Evolutionary conservation across 768 basidiomycete genomes (phyloP).

Genomic region (Termitomyces sp.): DNA sequence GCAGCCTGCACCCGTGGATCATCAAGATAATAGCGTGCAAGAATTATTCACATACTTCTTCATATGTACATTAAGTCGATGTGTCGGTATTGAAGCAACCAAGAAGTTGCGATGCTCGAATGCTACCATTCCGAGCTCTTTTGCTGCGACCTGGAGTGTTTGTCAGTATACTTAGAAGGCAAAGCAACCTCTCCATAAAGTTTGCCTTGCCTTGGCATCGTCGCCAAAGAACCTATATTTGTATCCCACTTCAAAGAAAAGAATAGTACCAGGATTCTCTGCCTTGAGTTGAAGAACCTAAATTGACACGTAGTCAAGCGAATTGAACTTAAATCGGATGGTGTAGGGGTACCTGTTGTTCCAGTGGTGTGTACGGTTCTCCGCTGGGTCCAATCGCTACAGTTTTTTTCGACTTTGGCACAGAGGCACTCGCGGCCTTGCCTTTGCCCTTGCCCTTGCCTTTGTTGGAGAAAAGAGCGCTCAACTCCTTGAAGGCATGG

Average conservation of each 20-base stretch:
- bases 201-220: conserved; percentile 62
- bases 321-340: neutral
- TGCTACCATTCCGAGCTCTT: conserved; percentile 76
- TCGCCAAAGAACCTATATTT: conserved; percentile 82
- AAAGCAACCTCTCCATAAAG: neutral
- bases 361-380: conserved; percentile 70
- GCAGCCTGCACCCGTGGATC: conserved; percentile 37
- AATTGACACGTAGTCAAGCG: neutral
- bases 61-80: conserved; percentile 65
- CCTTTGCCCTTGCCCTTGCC: conserved; percentile 31
- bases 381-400: conserved; percentile 65
- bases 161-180: conserved; percentile 1
- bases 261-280: conserved; percentile 59
- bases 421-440: conserved; percentile 20
- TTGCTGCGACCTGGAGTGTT: conserved; percentile 56
- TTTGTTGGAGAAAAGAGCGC: conserved; percentile 42
- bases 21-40: neutral
- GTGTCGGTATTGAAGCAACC: conserved; percentile 70
- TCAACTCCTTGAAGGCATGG: conserved; percentile 42
- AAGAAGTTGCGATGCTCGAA: conserved; percentile 70
- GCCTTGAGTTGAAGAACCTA: conserved; percentile 59
- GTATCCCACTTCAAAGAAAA: conserved; percentile 85
- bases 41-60: conserved; percentile 52
- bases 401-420: conserved; percentile 28
- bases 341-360: conserved; percentile 51